These are phyloP conservation scores for Coemansia sp. DNA, from an alignment of 192 early-diverging fungal species.

Conservation along the genomic window DNA sequence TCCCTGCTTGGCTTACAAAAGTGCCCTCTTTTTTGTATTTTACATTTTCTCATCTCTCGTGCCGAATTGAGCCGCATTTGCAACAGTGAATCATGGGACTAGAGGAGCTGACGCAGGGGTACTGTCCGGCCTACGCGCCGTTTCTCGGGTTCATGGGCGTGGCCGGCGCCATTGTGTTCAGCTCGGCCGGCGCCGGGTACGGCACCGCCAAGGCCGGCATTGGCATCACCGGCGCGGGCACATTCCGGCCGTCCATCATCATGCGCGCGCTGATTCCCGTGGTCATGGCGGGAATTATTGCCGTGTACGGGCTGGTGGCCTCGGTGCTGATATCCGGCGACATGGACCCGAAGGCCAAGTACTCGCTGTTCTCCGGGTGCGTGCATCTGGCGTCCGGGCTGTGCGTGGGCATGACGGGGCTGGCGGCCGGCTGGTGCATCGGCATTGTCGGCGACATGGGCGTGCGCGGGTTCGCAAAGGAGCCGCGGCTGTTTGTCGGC, in stretches of 20 bases:
- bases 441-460: constrained; percentile 96
- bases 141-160: constrained; percentile 59
- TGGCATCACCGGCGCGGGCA: constrained; percentile 91
- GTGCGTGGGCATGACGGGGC: constrained; percentile 81
- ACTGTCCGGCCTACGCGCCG: constrained; percentile 52
- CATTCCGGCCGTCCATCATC: constrained; percentile 87
- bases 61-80: no score
- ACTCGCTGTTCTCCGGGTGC: constrained; percentile 64
- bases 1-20: no score
- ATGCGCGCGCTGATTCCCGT: constrained; percentile 92
- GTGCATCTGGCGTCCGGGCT: constrained; percentile 92
- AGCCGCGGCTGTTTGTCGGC: constrained; percentile 84
- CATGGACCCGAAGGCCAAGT: constrained; percentile 36
- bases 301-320: constrained; percentile 96
- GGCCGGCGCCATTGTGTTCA: constrained; percentile 62
- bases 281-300: constrained; percentile 99
- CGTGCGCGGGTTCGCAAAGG: constrained; percentile 85
- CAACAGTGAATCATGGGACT: constrained; percentile 17
- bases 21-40: no score
- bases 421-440: constrained; percentile 96
- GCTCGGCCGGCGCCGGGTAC: constrained; percentile 92
- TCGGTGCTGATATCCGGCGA: constrained; percentile 83
- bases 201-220: constrained; percentile 97
- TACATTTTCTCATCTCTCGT: no score
- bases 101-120: constrained; percentile 38